These are phyloP conservation scores for Penicillium longicatenatum DNA, from an alignment of 495 filamentous ascomycete species.

Conservation along the genomic window DNA sequence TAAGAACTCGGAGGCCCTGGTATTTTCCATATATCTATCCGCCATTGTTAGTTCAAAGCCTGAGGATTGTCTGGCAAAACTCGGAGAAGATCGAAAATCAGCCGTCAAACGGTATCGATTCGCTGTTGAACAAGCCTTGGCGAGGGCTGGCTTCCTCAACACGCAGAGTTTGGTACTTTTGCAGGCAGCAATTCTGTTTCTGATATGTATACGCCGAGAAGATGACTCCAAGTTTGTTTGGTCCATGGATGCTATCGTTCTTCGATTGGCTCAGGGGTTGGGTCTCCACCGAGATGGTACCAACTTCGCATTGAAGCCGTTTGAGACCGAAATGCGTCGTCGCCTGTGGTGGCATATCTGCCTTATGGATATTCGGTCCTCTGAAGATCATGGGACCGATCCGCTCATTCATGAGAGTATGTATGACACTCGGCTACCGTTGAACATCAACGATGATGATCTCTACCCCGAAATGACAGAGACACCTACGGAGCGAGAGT, in stretches of 20 bases:
- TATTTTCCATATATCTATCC: slow-evolving; percentile 80
- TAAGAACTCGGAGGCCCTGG: slow-evolving; percentile 65
- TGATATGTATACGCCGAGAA: slow-evolving; percentile 63
- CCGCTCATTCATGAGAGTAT: slow-evolving; percentile 66
- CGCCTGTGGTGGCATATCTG: slow-evolving; percentile 84
- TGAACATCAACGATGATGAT: slow-evolving; percentile 81
- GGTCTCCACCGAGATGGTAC: slow-evolving; percentile 81
- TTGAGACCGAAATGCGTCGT: slow-evolving; percentile 83
- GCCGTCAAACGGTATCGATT: slow-evolving; percentile 72
- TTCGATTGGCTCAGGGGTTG: slow-evolving; percentile 79
- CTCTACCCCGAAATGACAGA: slow-evolving; percentile 65
- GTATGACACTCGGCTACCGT: slow-evolving; percentile 73
- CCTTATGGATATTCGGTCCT: slow-evolving; percentile 72
- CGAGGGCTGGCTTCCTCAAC: slow-evolving; percentile 72
- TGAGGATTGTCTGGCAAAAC: slow-evolving; percentile 35
- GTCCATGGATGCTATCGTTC: slow-evolving; percentile 67
- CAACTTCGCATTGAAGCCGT: slow-evolving; percentile 70
- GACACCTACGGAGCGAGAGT: slow-evolving; percentile 57
- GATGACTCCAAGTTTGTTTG: slow-evolving; percentile 69
- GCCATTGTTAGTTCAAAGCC: slow-evolving; percentile 67
- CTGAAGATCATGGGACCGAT: slow-evolving; percentile 85
- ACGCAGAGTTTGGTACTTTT: slow-evolving; percentile 74
- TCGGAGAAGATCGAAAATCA: slow-evolving; percentile 41
- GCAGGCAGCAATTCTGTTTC: slow-evolving; percentile 77
- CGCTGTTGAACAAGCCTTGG: slow-evolving; percentile 75